Base-by-base conservation (phyloP, 2,329 filamentous ascomycete species). In the Lachnellula cervina region DNA sequence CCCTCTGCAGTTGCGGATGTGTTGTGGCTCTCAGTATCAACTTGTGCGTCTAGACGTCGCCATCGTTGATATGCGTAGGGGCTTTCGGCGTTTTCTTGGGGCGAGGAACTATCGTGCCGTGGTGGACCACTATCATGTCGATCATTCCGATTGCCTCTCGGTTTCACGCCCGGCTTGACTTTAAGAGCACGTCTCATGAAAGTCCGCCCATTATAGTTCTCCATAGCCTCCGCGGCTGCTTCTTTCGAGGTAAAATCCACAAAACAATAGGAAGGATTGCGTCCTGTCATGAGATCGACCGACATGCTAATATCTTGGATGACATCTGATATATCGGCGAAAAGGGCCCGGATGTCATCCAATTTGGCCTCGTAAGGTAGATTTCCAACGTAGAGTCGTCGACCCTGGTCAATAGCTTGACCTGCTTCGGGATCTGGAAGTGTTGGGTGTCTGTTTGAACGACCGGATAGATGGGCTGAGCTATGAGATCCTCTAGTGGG, bases 181-280 rank as follows among this genome's bases (percentile, higher is more conserved):
- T 82, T 86, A 52, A 89, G 71, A 0, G 78, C 73, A 7, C 86
- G 78, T 25, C 80, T 80, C 14, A 80, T 75, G 34, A 89, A 72
- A 13, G 76, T 71, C 19, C 73, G 74, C 17, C 79, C 79, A 54
- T 80, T 74, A 44, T 89, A 72, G 13, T 77, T 73, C n/a, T 70
- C 65, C 68, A 89, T 81, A 1, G 82, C 83, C 1, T 69, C 69
- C 4, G 80, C 75, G 3, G 86, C 86, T 32, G 81, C 74, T 28
- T 81, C 80, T 46, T 76, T 76, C 47, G 75, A 77, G 46, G 71
- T 70, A 55, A 90, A 81, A 64, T 90, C 86, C 46, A 89, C 81
- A 63, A 90, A 90, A 73, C 86, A 90, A 72, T 89, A 89, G 38
- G 84, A 86, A 0, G 86, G 86, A 68, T 89, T 90, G 45, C 86